These are phyloP conservation scores for Aphanomyces invadans DNA, from an alignment of 352 stramenopile species.

Conservation along the genomic window DNA sequence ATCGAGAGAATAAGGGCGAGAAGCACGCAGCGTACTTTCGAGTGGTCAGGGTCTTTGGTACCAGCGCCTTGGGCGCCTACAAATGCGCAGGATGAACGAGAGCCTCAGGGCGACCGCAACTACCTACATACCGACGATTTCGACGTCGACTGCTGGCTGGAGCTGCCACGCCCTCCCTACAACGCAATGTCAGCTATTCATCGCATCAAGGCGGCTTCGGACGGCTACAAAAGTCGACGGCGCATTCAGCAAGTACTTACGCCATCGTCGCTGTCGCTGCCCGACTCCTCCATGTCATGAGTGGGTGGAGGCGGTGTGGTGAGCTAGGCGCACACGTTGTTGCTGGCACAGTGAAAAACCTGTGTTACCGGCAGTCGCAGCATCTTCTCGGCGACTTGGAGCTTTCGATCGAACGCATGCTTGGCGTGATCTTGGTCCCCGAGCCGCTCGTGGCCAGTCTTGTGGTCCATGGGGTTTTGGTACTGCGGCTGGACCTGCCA, in stretches of 20 bases:
- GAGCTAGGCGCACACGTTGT: background rate
- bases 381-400: slow-evolving; percentile 48
- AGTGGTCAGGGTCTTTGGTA: slow-evolving; percentile 27
- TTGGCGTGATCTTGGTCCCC: slow-evolving; percentile 31
- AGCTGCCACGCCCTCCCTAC: no score
- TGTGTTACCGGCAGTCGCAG: slow-evolving; percentile 33
- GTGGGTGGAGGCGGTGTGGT: background rate
- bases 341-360: no score
- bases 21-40: slow-evolving; percentile 4
- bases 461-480: slow-evolving; percentile 30
- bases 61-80: slow-evolving; percentile 46
- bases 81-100: no score
- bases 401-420: slow-evolving; percentile 44
- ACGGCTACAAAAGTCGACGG: no score
- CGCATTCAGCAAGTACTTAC: no score
- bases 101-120: no score
- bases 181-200: no score
- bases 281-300: background rate
- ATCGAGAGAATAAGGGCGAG: background rate
- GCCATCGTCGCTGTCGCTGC: background rate
- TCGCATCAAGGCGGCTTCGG: no score
- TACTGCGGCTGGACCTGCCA: slow-evolving; percentile 45
- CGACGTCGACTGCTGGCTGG: no score
- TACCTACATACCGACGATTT: no score
- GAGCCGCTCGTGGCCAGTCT: slow-evolving; percentile 26